Evolutionary conservation across 2,329 filamentous ascomycete genomes (phyloP).

Genomic region (Ceratocystis destructans): DNA sequence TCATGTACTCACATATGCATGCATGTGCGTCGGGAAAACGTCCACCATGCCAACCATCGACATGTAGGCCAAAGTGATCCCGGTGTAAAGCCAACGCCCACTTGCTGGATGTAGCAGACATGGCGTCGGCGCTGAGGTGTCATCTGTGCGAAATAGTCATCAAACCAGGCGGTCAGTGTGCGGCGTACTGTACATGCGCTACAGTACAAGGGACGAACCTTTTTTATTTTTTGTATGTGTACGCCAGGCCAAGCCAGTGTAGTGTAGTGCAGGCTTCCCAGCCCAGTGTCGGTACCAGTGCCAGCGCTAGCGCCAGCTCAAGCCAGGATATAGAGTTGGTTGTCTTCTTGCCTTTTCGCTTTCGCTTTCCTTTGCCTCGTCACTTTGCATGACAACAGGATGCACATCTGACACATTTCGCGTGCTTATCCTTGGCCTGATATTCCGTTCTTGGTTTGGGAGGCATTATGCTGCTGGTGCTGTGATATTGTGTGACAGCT

Average conservation of each 20-base stretch:
- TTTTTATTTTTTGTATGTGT: not conserved
- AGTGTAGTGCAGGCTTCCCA: not conserved
- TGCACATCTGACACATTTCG: slow-evolving; percentile 4
- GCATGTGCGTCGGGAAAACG: too few relatives aligned
- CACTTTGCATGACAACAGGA: slow-evolving; percentile 6
- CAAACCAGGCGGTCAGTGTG: not conserved
- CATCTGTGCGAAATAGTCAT: not conserved
- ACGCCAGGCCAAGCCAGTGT: not conserved
- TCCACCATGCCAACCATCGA: not conserved
- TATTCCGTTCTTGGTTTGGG: not conserved
- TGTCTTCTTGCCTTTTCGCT: not conserved
- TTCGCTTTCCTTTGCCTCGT: not conserved
- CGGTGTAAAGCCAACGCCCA: too few relatives aligned
- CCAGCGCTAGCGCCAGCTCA: not conserved
- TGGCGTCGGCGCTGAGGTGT: not conserved
- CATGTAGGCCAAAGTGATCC: not conserved
- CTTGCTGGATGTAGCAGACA: not conserved
- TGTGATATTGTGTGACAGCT: not conserved
- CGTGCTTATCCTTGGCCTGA: not conserved
- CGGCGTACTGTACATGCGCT: not conserved
- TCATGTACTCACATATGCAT: too few relatives aligned
- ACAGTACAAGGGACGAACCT: not conserved
- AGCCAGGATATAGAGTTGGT: not conserved
- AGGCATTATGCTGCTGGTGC: not conserved
- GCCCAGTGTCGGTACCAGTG: too few relatives aligned